A percentile compares a stretch with the other conserved stretches of the same genome.
Evolutionary conservation across 1,284 basidiomycete genomes (phyloP).

Genomic region (Fistulina hepatica): DNA sequence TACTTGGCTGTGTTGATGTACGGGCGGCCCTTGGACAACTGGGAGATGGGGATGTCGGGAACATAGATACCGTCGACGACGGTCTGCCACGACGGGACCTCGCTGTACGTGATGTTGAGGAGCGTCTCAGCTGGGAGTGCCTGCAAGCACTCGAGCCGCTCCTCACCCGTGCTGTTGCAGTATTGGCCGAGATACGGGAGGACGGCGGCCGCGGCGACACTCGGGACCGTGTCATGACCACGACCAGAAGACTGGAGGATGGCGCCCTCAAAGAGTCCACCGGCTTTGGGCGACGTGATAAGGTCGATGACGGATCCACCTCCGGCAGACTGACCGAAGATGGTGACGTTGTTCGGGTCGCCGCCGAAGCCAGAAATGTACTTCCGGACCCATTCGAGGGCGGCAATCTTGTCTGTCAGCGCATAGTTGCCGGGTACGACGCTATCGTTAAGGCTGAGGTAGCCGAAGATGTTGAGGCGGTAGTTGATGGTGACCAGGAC

Average conservation of each 20-base stretch:
- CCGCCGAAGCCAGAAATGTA: slow-evolving; percentile 27
- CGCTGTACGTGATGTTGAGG: slow-evolving; percentile 12
- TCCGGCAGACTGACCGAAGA: slow-evolving; percentile 28
- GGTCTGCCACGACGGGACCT: slow-evolving; percentile 10
- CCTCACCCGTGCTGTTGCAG: too few relatives aligned
- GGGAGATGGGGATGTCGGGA: slow-evolving; percentile 10
- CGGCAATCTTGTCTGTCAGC: slow-evolving; percentile 29
- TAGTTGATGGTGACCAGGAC: slow-evolving; percentile 46
- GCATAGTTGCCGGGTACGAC: slow-evolving; percentile 32
- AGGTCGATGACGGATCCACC: slow-evolving; percentile 24
- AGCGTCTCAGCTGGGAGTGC: slow-evolving; percentile 14
- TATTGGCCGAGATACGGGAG: too few relatives aligned
- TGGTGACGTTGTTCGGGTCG: slow-evolving; percentile 23
- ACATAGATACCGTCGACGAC: slow-evolving; percentile 13
- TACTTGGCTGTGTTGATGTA: slow-evolving; percentile 14
- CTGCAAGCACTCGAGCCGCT: slow-evolving; percentile 14
- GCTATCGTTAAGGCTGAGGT: slow-evolving; percentile 31
- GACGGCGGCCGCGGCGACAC: too few relatives aligned
- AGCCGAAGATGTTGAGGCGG: slow-evolving; percentile 43
- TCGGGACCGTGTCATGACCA: too few relatives aligned
- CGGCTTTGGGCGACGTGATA: slow-evolving; percentile 19
- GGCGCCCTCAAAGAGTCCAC: slow-evolving; percentile 35
- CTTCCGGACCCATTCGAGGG: slow-evolving; percentile 27
- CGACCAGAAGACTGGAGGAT: slow-evolving; percentile 39
- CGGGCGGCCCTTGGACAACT: slow-evolving; percentile 10